Evolutionary conservation across 1,284 basidiomycete genomes (phyloP), one percentile per base, ranked within the genome.

Genomic region (Tremellales sp.): DNA sequence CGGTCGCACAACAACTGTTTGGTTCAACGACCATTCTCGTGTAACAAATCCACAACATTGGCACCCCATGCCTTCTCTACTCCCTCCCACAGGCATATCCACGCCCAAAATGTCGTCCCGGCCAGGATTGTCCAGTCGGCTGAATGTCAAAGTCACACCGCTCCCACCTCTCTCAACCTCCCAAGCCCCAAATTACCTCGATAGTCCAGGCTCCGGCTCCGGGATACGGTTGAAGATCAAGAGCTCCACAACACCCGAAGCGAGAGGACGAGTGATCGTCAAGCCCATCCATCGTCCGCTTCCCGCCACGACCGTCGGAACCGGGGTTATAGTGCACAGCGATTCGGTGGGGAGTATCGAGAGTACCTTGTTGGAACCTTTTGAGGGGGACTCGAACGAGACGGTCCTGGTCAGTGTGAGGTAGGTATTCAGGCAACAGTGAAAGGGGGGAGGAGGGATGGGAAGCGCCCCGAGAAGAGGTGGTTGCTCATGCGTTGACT

Each of bases 351-450:
- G n/a, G n/a, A n/a, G n/a, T n/a, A n/a, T n/a, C n/a, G n/a, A n/a
- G n/a, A n/a, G n/a, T n/a, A n/a, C n/a, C n/a, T n/a, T n/a, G n/a
- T n/a, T n/a, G n/a, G n/a, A n/a, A n/a, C n/a, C n/a, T n/a, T n/a
- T n/a, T n/a, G n/a, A n/a, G n/a, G n/a, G n/a, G 28, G 64, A 53
- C 2, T 56, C 58, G 40, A 60, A 57, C 14, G 88, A 92, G 66
- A 89, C 90, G 59, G 89, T 92, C 22, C 81, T 90, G 63, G 89
- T 93, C 12, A 89, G 88, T 21, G 79, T 93, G 53, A 77, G 88
- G 87, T 89, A 53, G 47, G 77, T 58, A 9, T 7, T n/a, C n/a
- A n/a, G n/a, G n/a, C n/a, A n/a, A n/a, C n/a, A n/a, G n/a, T n/a
- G n/a, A n/a, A n/a, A n/a, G n/a, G n/a, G n/a, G n/a, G n/a, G n/a